Evolutionary conservation across 805 yeast genomes (phyloP).

Genomic region (Candida glaebosa): DNA sequence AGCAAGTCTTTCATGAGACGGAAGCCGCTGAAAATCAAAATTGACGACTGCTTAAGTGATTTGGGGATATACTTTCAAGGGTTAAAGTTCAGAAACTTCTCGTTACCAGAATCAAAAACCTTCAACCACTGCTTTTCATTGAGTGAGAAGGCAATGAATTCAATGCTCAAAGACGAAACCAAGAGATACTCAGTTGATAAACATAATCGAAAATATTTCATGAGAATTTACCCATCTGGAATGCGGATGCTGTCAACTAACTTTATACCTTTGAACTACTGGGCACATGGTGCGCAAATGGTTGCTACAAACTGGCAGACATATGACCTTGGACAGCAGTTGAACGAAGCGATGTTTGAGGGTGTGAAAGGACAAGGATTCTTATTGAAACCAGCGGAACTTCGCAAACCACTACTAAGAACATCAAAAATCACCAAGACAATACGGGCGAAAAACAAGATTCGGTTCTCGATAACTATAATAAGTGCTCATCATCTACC

Average conservation of each 20-base stretch:
- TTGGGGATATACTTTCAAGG: conserved; percentile 77
- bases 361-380: conserved; percentile 64
- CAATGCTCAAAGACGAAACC: conserved; percentile 59
- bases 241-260: conserved; percentile 75
- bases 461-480: conserved; percentile 31
- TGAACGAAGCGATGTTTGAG: conserved; percentile 80
- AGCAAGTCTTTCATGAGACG: conserved; percentile 18
- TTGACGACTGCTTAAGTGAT: conserved; percentile 44
- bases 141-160: conserved; percentile 65
- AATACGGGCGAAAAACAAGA: conserved; percentile 5
- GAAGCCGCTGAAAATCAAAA: conserved; percentile 19
- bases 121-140: conserved; percentile 82
- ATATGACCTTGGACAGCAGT: conserved; percentile 81
- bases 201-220: conserved; percentile 71
- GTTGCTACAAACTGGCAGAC: conserved; percentile 98
- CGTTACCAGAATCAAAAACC: conserved; percentile 81
- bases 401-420: conserved; percentile 36
- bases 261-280: conserved; percentile 72
- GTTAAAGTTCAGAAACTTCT: conserved; percentile 71
- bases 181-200: conserved; percentile 57
- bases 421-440: conserved; percentile 12
- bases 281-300: conserved; percentile 89
- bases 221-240: conserved; percentile 87
- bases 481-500: conserved; percentile 88
- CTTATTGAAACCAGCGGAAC: conserved; percentile 62